Percentiles rank a stretch among this genome's conserved stretches.
Conservation (phyloP, 345 rosid species). For the Aurinia saxatilis region DNA sequence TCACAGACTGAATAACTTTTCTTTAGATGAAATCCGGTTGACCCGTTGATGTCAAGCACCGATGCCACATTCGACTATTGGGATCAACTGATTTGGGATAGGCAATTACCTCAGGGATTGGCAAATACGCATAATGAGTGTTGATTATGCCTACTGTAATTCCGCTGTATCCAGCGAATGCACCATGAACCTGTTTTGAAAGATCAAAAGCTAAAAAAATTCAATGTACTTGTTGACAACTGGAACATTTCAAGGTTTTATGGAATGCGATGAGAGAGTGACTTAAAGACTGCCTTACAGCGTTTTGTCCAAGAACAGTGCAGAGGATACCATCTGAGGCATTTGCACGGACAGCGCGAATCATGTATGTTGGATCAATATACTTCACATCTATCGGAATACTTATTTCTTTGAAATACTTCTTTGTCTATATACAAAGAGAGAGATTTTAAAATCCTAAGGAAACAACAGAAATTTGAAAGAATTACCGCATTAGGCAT, state of each 20-base stretch:
- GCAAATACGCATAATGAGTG: slow-evolving; percentile 91
- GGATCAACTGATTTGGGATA: slow-evolving; percentile 89
- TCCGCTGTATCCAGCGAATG: slow-evolving; percentile 96
- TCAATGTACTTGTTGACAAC: neutral
- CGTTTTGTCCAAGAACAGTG: slow-evolving; percentile 97
- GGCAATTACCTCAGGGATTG: slow-evolving; percentile 88
- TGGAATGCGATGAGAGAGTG: neutral
- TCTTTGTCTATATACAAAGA: slow-evolving; percentile 46
- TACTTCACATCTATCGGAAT: slow-evolving; percentile 78
- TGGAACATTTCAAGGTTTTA: neutral
- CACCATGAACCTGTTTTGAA: slow-evolving; percentile 75
- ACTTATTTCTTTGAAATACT: slow-evolving; percentile 60
- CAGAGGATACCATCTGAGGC: slow-evolving; percentile 95
- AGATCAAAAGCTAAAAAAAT: neutral
- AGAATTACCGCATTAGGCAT: neutral
- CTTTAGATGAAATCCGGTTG: slow-evolving; percentile 80
- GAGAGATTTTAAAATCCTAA: neutral
- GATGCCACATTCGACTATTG: slow-evolving; percentile 98
- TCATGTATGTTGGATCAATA: slow-evolving; percentile 98
- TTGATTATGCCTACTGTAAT: slow-evolving; percentile 91
- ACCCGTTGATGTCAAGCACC: slow-evolving; percentile 94
- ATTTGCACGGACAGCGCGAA: slow-evolving; percentile 90
- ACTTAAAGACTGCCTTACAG: slow-evolving; percentile 46
- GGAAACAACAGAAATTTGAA: neutral
- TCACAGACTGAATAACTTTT: neutral